These are phyloP conservation scores for Zhuliangozyma parablackwelliae DNA, from an alignment of 1,139 yeast genomes.

Conservation along the genomic window DNA sequence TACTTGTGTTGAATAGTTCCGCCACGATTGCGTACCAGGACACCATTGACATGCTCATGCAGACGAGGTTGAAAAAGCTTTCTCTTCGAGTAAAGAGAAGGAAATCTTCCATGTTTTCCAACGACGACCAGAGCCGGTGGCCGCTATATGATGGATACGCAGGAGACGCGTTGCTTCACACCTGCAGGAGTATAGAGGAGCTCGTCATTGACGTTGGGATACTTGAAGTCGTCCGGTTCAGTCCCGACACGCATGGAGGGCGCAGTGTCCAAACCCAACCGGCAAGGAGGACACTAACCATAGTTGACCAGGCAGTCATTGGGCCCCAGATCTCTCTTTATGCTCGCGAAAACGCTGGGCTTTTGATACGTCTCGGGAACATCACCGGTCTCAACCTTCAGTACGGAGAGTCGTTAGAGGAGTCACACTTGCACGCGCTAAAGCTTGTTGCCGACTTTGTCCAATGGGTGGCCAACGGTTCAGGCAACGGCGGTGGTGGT, in stretches of 20 bases:
- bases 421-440: conserved; percentile 24
- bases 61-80: no score
- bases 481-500: neutral
- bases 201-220: conserved; percentile 13
- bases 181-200: conserved; percentile 5
- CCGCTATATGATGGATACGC: conserved; percentile 5
- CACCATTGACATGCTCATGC: no score
- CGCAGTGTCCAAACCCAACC: neutral
- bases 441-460: conserved; percentile 19
- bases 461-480: conserved; percentile 6
- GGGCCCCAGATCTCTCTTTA: conserved; percentile 12
- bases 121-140: conserved; percentile 5
- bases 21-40: conserved; percentile 6
- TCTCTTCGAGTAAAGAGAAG: no score
- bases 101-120: no score
- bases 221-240: conserved; percentile 7
- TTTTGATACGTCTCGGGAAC: conserved; percentile 10
- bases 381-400: conserved; percentile 16
- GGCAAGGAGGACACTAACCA: conserved; percentile 5
- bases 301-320: conserved; percentile 17
- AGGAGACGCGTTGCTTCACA: conserved; percentile 7
- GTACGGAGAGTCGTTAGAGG: conserved; percentile 30
- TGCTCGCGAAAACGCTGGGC: conserved; percentile 10
- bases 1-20: conserved; percentile 7
- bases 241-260: conserved; percentile 1